Base-by-base conservation (phyloP, 805 yeast species). In the Pichia occidentalis region DNA sequence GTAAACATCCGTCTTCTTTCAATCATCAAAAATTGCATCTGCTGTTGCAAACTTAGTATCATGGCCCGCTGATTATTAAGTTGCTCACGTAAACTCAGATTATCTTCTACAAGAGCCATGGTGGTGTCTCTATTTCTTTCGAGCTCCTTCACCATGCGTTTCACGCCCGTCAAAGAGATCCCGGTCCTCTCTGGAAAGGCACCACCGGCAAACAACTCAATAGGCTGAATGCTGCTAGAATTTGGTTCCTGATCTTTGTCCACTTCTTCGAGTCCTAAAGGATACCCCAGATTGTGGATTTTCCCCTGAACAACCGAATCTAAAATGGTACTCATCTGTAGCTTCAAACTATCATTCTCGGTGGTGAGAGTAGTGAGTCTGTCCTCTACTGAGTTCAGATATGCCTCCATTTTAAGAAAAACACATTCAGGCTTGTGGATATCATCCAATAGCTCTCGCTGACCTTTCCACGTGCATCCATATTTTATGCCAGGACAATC, bases 401-500 rank as follows among this genome's bases (percentile, higher is more conserved):
- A 58, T 3, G 44, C 37, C 2, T 53, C 32, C 24, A 61, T 32
- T 41, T 57, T 59, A 3, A 46, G 29, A 33, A 59, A 56, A 0
- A 49, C 42, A 35, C 67, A 62, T 21, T 53, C 60, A 9, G 48
- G 32, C 4, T 32, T 6, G 39, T 62, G 67, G 6, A 58, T 46
- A 9, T 50, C 42, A 5, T 51, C 30, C 12, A 57, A 36, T n/a
- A 58, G n/a, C 18, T 53, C 60, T 28, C 57, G 40, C 19, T 56
- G 50, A 2, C 67, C 67, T 29, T 52, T 52, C 75, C 77, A 73
- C 22, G 57, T 61, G 44, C 80, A 73, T 2, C 80, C 80, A 34
- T 63, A 68, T 21, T 56, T 59, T 14, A 44, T 40, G 1, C 73
- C 76, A 0, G 77, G 74, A 43, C 80, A 73, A 35, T 56, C 54